These are phyloP conservation scores for Sclerotinia glacialis DNA, from an alignment of 2,329 filamentous ascomycete species.

Conservation along the genomic window DNA sequence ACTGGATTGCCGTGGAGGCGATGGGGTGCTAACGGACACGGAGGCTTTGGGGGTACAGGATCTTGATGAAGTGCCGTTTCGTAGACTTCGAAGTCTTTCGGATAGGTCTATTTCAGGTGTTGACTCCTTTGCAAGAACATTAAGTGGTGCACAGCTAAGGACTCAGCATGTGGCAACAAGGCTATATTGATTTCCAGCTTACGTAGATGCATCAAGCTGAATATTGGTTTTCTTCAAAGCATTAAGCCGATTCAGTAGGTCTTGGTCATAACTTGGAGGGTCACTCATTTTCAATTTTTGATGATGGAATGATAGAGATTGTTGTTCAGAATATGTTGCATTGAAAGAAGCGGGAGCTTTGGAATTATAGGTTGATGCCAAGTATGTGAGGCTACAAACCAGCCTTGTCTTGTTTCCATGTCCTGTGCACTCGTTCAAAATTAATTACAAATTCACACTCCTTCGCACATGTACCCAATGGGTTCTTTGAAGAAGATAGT, in stretches of 20 bases:
- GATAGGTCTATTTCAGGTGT: slow-evolving; percentile 36
- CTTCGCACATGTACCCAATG: background rate
- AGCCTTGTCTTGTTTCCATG: slow-evolving; percentile 26
- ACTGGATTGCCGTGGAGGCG: slow-evolving; percentile 11
- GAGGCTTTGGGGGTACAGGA: slow-evolving; percentile 24
- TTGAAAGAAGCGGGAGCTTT: slow-evolving; percentile 11
- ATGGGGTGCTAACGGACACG: slow-evolving; percentile 10
- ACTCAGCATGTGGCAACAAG: slow-evolving; percentile 29
- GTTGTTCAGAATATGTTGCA: slow-evolving; percentile 17
- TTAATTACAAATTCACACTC: too few species aligned
- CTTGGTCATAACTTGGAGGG: slow-evolving; percentile 35
- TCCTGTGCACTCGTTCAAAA: background rate
- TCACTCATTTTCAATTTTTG: slow-evolving; percentile 32
- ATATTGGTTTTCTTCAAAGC: slow-evolving; percentile 38
- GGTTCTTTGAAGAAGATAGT: background rate
- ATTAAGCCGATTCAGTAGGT: slow-evolving; percentile 37
- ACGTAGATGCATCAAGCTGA: slow-evolving; percentile 33
- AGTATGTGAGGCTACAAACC: slow-evolving; percentile 28
- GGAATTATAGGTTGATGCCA: slow-evolving; percentile 20
- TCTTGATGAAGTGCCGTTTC: slow-evolving; percentile 32
- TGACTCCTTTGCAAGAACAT: slow-evolving; percentile 20
- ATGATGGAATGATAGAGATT: background rate
- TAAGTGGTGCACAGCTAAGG: slow-evolving; percentile 23
- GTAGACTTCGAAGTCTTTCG: slow-evolving; percentile 34
- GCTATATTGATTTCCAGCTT: slow-evolving; percentile 14